These are phyloP conservation scores for Emmonsia crescens DNA, from an alignment of 2,329 filamentous ascomycete species.

Conservation along the genomic window DNA sequence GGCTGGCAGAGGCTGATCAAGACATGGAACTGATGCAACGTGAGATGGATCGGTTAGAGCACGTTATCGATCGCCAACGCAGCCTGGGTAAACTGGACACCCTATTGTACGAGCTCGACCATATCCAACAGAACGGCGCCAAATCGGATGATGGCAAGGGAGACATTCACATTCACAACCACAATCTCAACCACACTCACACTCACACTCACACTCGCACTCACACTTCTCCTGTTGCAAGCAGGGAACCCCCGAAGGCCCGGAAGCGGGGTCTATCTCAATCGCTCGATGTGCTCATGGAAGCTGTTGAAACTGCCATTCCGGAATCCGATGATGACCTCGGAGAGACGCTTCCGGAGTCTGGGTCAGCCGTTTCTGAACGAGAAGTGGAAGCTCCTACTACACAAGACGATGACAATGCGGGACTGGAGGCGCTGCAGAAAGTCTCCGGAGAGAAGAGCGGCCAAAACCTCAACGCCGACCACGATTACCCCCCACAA, in stretches of 20 bases:
- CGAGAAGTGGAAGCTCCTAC: constrained; percentile 4
- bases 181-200: too few species aligned
- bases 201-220: constrained; percentile 8
- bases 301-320: constrained; percentile 36
- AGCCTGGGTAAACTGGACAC: constrained; percentile 92
- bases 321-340: constrained; percentile 36
- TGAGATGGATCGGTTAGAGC: constrained; percentile 85
- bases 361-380: constrained; percentile 18
- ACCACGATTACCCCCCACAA: constrained; percentile 42
- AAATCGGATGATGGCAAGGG: constrained; percentile 24
- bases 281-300: constrained; percentile 33
- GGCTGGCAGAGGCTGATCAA: constrained; percentile 88
- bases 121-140: constrained; percentile 51
- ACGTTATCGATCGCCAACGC: constrained; percentile 88
- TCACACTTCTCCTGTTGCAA: constrained; percentile 7
- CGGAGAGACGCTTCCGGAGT: constrained; percentile 23
- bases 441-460: constrained; percentile 22
- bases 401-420: constrained; percentile 17
- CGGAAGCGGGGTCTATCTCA: constrained; percentile 28
- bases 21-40: constrained; percentile 95
- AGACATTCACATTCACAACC: constrained; percentile 10
- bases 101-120: constrained; percentile 79
- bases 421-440: constrained; percentile 28
- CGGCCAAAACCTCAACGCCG: constrained; percentile 14
- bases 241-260: constrained; percentile 16